These are phyloP conservation scores for Ambrosia trifida DNA, from an alignment of 129 eudicot genomes.

Conservation along the genomic window DNA sequence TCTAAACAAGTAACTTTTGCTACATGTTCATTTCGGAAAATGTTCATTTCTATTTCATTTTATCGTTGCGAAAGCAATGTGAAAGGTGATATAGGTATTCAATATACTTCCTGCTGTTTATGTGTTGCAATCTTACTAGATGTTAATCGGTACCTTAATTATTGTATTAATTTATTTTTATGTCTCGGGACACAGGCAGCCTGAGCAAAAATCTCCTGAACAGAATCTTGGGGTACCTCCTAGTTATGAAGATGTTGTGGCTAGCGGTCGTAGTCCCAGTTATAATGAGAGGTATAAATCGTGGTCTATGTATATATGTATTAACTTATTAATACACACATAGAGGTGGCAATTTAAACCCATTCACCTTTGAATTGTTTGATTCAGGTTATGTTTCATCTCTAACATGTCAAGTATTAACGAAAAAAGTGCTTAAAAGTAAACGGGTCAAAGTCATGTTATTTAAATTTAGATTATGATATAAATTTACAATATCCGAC, in stretches of 20 bases:
- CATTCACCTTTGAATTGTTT: no score
- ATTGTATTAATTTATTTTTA: neutral
- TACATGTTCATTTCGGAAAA: no score
- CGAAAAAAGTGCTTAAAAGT: neutral
- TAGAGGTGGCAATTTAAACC: neutral
- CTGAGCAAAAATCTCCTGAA: constrained; percentile 68
- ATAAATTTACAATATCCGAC: no score
- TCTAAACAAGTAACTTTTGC: no score
- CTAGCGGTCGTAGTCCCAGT: constrained; percentile 62
- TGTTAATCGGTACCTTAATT: neutral
- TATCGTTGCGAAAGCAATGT: no score
- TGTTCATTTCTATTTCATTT: no score
- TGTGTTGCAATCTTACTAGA: neutral
- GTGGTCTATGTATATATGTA: neutral
- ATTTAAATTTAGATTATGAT: neutral
- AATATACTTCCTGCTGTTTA: no score
- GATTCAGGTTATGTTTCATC: no score
- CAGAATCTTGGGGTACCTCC: constrained; percentile 71
- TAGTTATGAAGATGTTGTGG: constrained; percentile 83
- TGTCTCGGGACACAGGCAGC: constrained; percentile 33
- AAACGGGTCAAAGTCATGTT: neutral
- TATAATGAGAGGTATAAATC: constrained; percentile 61
- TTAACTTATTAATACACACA: neutral
- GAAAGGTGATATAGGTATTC: no score
- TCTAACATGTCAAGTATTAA: constrained; percentile 1